A percentile compares a stretch with the other conserved stretches of the same genome.
phyloP scores from a whole-genome alignment of 106 monocot species.

The Allium cepa region DNA sequence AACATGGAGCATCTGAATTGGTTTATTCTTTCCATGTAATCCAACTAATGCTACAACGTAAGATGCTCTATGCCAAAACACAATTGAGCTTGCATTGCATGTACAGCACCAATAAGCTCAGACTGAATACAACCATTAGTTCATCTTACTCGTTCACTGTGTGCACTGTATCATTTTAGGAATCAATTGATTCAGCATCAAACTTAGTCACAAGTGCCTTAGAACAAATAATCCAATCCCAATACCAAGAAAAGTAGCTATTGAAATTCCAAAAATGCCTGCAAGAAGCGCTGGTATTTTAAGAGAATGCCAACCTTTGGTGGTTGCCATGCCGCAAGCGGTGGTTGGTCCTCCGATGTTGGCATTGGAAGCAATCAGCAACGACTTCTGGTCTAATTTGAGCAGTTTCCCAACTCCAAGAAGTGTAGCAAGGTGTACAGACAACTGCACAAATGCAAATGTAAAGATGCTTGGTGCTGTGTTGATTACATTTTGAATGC shows the following conservation, averaged over 20 bases:
- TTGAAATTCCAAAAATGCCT: conserved; percentile 78
- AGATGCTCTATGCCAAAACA: no score
- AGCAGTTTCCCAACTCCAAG: conserved; percentile 60
- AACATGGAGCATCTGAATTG: no score
- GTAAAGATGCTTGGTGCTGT: conserved; percentile 68
- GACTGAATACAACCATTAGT: no score
- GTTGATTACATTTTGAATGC: conserved; percentile 67
- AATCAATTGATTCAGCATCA: not conserved
- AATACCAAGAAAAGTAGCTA: conserved; percentile 78
- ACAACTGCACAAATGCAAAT: conserved; percentile 57
- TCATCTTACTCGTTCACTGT: no score
- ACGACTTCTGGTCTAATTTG: conserved; percentile 46
- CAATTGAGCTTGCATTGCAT: no score
- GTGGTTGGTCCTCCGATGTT: conserved; percentile 91
- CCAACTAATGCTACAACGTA: no score
- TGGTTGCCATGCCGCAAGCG: conserved; percentile 87
- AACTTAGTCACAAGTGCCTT: conserved; percentile 25
- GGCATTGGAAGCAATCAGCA: conserved; percentile 83
- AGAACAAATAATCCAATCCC: conserved; percentile 54
- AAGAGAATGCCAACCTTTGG: conserved; percentile 81
- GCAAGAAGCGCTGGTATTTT: conserved; percentile 71
- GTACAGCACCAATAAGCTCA: no score
- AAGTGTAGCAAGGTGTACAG: conserved; percentile 48
- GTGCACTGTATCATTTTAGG: no score
- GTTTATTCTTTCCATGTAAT: no score